A percentile compares a stretch with the other conserved stretches of the same genome.
phyloP scores from a whole-genome alignment of 2,329 filamentous ascomycete species.

The Monosporascus sp. region DNA sequence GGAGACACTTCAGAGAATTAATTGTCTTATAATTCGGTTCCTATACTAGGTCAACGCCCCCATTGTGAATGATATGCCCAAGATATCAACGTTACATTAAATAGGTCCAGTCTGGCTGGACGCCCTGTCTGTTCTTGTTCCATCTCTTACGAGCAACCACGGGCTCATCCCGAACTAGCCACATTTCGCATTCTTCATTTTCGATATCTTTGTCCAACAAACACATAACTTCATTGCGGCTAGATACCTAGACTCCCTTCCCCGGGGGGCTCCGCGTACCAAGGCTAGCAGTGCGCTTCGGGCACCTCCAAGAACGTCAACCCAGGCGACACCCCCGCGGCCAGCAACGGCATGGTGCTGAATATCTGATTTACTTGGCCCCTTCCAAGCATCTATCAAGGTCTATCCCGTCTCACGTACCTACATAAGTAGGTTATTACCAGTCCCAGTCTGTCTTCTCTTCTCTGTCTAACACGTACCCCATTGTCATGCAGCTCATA shows the following conservation, averaged over 20 bases:
- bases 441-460: background rate
- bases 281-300: background rate
- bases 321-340: background rate
- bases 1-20: background rate
- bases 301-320: background rate
- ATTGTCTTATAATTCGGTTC: background rate
- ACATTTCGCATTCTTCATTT: background rate
- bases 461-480: slow-evolving; percentile 3
- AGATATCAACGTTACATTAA: background rate
- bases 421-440: background rate
- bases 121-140: background rate
- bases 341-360: background rate
- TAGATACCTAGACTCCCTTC: background rate
- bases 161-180: background rate
- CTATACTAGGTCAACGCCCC: background rate
- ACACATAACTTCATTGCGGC: background rate
- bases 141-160: background rate
- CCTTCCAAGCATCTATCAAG: background rate
- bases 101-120: background rate
- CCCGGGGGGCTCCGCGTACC: background rate
- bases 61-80: too few relatives aligned
- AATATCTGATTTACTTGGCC: background rate
- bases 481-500: slow-evolving; percentile 14
- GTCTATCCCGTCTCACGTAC: too few relatives aligned
- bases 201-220: background rate